A percentile compares a stretch with the other conserved stretches of the same genome.
These are phyloP conservation scores for Pestalotiopsis sp. DNA, from an alignment of 2,329 filamentous ascomycete genomes.

Conservation along the genomic window DNA sequence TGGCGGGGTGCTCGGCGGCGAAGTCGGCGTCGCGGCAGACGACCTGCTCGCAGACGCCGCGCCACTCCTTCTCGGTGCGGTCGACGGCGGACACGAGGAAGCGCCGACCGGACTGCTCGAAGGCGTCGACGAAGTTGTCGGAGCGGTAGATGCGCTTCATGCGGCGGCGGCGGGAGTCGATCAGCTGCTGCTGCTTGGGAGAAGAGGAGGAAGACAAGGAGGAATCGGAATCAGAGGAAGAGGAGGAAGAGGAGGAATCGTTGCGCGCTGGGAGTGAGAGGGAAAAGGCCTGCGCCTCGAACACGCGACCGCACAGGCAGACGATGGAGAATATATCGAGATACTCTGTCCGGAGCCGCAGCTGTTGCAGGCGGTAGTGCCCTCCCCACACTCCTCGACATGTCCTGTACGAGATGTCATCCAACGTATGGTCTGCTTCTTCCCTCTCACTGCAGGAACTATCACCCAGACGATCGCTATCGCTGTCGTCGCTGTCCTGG, in stretches of 20 bases:
- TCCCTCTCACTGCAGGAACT: not conserved
- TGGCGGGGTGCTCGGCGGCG: not conserved
- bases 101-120: constrained; percentile 12
- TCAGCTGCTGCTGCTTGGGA: constrained; percentile 4
- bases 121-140: constrained; percentile 14
- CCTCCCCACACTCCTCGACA: not conserved
- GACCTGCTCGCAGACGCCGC: not conserved
- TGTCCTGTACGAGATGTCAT: not conserved
- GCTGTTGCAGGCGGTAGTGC: constrained; percentile 15
- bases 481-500: not conserved
- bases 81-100: constrained; percentile 9
- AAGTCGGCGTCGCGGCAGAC: not conserved
- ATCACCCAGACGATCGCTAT: not conserved
- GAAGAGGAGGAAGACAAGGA: too few species aligned
- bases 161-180: constrained; percentile 13
- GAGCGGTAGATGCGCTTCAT: constrained; percentile 17
- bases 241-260: too few species aligned
- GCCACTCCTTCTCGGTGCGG: constrained; percentile 2
- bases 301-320: constrained; percentile 6
- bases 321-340: constrained; percentile 16
- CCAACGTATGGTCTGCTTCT: not conserved
- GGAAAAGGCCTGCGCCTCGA: constrained; percentile 18
- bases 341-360: constrained; percentile 12
- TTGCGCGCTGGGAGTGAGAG: not conserved
- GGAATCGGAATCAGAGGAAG: too few species aligned